Evolutionary conservation across 192 early-diverging fungal species (phyloP), one percentile per base, ranked within the genome.

Genomic region (Oehlia diaphana): DNA sequence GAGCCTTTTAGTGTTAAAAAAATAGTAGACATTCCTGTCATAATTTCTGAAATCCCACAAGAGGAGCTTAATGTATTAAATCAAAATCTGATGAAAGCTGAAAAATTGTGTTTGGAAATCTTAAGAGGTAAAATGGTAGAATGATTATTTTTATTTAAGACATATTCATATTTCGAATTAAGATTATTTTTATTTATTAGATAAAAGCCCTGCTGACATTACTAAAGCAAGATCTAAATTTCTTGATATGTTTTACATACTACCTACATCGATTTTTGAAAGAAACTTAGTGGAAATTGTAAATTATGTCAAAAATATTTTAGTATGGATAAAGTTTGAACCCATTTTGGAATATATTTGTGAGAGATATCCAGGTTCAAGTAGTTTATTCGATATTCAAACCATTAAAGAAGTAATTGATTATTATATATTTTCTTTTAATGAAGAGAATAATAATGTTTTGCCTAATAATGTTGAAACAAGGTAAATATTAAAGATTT

Each of bases 271-370:
- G 23, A 64, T 69, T 26, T 63, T 89, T n/a, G 72, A 82, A 35
- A 82, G 33, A 9, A 39, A 85, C 64, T 82, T 89, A 10, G 44
- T n/a, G n/a, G 50, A 47, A 5, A 23, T 83, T 21, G 65, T 77
- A 33, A 58, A 76, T 2, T 76, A 80, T 13, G 74, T 78, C 67
- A 44, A 73, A 8, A 28, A 72, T 2, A 42, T 44, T n/a, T 42
- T 74, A 9, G 80, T 74, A 35, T 79, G 42, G 61, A 50, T 61
- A 12, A 16, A 23, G 2, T 79, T 58, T 33, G 83, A 85, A 19
- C 83, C 83, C 33, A 53, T 89, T 28, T 44, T 84, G 2, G 83
- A 84, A 9, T 89, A 87, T 33, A 37, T 89, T 28, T 47, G 72
- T 35, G 79, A 80, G 35, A 78, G 86, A 4, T 79, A 81, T 66